A percentile compares a stretch with the other conserved stretches of the same genome.
These are phyloP conservation scores for Polygonum maritimum DNA, from an alignment of 148 eudicot genomes.

Conservation along the genomic window DNA sequence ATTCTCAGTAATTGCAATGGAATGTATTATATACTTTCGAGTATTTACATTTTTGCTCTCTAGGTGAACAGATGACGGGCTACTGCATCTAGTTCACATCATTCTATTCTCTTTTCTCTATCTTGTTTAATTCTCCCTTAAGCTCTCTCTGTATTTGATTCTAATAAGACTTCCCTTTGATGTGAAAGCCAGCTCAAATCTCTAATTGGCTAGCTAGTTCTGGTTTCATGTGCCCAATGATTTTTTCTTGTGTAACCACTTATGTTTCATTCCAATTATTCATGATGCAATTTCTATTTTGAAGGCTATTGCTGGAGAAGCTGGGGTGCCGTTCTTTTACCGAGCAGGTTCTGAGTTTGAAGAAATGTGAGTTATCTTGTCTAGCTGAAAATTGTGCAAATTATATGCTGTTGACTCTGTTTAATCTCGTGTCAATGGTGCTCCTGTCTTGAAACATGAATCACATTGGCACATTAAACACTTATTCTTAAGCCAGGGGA, in stretches of 20 bases:
- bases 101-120: not conserved
- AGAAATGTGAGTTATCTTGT: conserved; percentile 63
- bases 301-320: conserved; percentile 99
- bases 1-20: not conserved
- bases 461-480: not conserved
- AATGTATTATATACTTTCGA: not conserved
- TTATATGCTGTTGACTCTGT: not conserved
- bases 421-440: not conserved
- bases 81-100: not conserved
- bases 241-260: not conserved
- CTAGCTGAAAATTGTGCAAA: not conserved
- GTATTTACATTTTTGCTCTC: not conserved
- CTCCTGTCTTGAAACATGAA: not conserved
- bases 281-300: conserved; percentile 15
- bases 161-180: not conserved
- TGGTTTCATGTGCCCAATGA: not conserved
- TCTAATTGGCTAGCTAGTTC: not conserved
- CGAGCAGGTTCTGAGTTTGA: conserved; percentile 99
- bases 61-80: not conserved
- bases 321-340: conserved; percentile 98
- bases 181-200: not conserved
- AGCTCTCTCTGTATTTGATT: not conserved
- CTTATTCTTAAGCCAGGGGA: too few relatives aligned
- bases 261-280: conserved; percentile 8
- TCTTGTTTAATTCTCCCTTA: not conserved